Percentiles rank a stretch among this genome's conserved stretches.
Evolutionary conservation across 495 filamentous ascomycete genomes (phyloP).

Genomic region (Bryoglossum gracile): DNA sequence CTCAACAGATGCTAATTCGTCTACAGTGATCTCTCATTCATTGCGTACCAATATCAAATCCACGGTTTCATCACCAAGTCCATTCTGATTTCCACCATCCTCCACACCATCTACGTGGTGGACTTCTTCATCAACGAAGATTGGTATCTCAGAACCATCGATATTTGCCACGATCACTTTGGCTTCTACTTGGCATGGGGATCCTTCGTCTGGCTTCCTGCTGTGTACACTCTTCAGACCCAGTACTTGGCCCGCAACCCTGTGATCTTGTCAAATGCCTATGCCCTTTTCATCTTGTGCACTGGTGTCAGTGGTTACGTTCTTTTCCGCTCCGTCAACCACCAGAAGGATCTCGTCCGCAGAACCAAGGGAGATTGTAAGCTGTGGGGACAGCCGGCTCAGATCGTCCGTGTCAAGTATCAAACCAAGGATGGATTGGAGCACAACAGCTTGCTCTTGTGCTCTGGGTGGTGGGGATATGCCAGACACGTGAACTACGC

Average conservation of each 20-base stretch:
- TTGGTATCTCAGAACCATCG: constrained; percentile 45
- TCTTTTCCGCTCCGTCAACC: constrained; percentile 40
- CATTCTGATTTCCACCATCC: constrained; percentile 36
- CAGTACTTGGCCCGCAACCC: constrained; percentile 42
- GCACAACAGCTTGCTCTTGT: constrained; percentile 36
- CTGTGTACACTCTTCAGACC: constrained; percentile 41
- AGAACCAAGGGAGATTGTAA: constrained; percentile 33
- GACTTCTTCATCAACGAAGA: constrained; percentile 47
- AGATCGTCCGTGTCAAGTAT: constrained; percentile 33
- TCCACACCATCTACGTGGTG: constrained; percentile 39
- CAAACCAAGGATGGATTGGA: constrained; percentile 33
- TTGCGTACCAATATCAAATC: constrained; percentile 38
- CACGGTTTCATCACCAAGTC: constrained; percentile 38
- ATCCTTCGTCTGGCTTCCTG: constrained; percentile 37
- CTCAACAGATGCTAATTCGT: constrained; percentile 8
- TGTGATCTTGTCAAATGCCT: constrained; percentile 26
- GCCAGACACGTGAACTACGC: constrained; percentile 43
- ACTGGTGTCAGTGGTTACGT: constrained; percentile 36
- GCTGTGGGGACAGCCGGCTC: constrained; percentile 37
- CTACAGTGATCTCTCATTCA: constrained; percentile 37
- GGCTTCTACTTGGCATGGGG: constrained; percentile 47
- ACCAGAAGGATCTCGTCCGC: constrained; percentile 41
- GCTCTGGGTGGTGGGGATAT: constrained; percentile 44
- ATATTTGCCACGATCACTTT: constrained; percentile 46
- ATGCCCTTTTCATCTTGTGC: constrained; percentile 27